Conservation (phyloP, 2,329 filamentous ascomycete species). For the Fusarium kyushuense region DNA sequence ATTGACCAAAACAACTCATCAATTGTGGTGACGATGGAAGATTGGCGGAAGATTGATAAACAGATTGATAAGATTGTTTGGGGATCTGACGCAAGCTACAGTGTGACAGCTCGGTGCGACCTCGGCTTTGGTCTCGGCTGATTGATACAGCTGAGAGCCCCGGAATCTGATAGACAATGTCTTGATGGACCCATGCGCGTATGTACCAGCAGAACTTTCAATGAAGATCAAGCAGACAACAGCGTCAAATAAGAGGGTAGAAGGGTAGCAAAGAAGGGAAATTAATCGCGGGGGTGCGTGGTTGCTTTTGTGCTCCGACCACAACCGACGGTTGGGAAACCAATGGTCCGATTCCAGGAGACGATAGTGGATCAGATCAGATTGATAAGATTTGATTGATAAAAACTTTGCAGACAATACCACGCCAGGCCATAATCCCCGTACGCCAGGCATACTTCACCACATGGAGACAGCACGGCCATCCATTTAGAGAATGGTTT, state of each 20-base stretch:
- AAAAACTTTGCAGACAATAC: conserved; percentile 49
- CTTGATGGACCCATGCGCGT: conserved; percentile 26
- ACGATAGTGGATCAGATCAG: conserved; percentile 54
- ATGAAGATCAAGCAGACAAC: conserved; percentile 8
- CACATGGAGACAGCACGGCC: background rate
- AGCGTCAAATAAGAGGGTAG: conserved; percentile 11
- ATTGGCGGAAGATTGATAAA: conserved; percentile 9
- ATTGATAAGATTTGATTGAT: conserved; percentile 65
- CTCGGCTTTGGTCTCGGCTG: conserved; percentile 38
- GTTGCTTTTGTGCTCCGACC: conserved; percentile 49
- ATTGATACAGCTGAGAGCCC: conserved; percentile 29
- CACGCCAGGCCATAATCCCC: conserved; percentile 39
- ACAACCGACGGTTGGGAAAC: conserved; percentile 42
- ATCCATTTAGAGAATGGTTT: conserved; percentile 7
- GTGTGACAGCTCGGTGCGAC: conserved; percentile 28
- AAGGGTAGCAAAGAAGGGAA: conserved; percentile 36
- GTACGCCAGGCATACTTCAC: conserved; percentile 40
- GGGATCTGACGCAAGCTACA: conserved; percentile 22
- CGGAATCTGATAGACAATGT: conserved; percentile 17
- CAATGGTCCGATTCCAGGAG: conserved; percentile 54
- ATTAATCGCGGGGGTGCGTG: conserved; percentile 47
- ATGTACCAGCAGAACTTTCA: conserved; percentile 5
- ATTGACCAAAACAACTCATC: conserved; percentile 6
- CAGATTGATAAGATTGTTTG: conserved; percentile 43
- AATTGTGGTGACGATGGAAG: conserved; percentile 8